Percentiles rank a stretch among this genome's conserved stretches.
Conservation (phyloP, 2,329 filamentous ascomycete genomes). For the Zymoseptoria brevis region DNA sequence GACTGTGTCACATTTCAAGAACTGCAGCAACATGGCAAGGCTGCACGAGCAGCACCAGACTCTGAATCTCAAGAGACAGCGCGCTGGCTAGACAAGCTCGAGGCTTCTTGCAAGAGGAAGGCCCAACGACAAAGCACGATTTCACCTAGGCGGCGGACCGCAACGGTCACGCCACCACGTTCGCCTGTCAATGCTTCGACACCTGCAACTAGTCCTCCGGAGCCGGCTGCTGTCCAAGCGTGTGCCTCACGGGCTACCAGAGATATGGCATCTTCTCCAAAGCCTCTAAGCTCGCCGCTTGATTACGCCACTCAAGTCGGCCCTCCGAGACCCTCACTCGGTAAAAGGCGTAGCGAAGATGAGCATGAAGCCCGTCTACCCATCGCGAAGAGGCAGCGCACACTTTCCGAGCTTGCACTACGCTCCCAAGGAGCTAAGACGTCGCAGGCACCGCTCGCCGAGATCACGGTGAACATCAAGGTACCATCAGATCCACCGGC, state of each 20-base stretch:
- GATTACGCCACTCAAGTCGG: neutral
- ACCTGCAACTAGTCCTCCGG: neutral
- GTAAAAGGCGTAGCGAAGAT: neutral
- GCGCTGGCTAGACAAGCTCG: conserved; percentile 54
- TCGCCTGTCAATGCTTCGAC: neutral
- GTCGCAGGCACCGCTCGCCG: neutral
- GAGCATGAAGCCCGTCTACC: neutral
- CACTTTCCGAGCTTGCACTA: neutral
- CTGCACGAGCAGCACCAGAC: conserved; percentile 45
- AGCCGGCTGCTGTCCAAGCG: neutral
- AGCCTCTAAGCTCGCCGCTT: neutral
- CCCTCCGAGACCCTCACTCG: neutral
- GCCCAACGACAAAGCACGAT: conserved; percentile 21
- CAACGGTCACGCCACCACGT: neutral
- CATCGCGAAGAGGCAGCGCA: neutral
- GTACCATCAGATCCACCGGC: neutral
- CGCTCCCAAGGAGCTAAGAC: neutral
- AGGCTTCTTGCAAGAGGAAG: conserved; percentile 31
- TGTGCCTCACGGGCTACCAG: neutral
- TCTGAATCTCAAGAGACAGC: conserved; percentile 55
- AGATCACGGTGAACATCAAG: conserved; percentile 12
- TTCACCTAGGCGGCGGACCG: conserved; percentile 5
- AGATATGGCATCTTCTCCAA: neutral
- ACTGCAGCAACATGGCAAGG: conserved; percentile 57
- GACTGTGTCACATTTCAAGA: conserved; percentile 64